Evolutionary conservation across 176 grass and related monocot species (phyloP).

Genomic region (Eremochloa ophiuroides): DNA sequence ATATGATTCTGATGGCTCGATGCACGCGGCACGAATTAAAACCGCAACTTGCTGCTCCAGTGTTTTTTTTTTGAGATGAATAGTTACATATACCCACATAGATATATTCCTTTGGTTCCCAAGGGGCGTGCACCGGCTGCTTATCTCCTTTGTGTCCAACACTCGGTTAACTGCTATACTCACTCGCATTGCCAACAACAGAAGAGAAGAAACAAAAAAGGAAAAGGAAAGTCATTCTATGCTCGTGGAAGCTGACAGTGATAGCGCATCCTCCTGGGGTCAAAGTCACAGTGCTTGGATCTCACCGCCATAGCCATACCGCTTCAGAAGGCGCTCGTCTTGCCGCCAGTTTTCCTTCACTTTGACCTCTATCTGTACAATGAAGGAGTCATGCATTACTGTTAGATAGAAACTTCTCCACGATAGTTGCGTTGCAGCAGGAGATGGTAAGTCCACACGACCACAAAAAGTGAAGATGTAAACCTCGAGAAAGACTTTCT

Average conservation of each 20-base stretch:
- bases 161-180: neutral
- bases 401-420: slow-evolving; percentile 12
- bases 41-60: slow-evolving; percentile 31
- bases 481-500: slow-evolving; percentile 98
- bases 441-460: neutral
- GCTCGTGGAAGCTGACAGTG: neutral
- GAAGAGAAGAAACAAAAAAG: neutral
- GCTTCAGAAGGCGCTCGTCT: slow-evolving; percentile 78
- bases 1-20: slow-evolving; percentile 51
- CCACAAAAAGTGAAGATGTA: neutral
- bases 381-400: neutral
- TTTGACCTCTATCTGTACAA: slow-evolving; percentile 69
- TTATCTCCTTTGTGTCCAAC: slow-evolving; percentile 14
- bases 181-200: neutral
- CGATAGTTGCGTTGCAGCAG: neutral
- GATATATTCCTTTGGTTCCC: slow-evolving; percentile 46
- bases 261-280: neutral
- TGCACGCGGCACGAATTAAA: slow-evolving; percentile 23
- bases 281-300: slow-evolving; percentile 57
- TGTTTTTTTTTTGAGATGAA: slow-evolving; percentile 50
- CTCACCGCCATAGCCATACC: slow-evolving; percentile 81
- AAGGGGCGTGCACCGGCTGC: neutral
- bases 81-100: slow-evolving; percentile 26
- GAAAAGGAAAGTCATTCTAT: neutral
- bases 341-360: slow-evolving; percentile 95